Conservation (phyloP, 345 rosid species). For the Eucalyptus brandiana region DNA sequence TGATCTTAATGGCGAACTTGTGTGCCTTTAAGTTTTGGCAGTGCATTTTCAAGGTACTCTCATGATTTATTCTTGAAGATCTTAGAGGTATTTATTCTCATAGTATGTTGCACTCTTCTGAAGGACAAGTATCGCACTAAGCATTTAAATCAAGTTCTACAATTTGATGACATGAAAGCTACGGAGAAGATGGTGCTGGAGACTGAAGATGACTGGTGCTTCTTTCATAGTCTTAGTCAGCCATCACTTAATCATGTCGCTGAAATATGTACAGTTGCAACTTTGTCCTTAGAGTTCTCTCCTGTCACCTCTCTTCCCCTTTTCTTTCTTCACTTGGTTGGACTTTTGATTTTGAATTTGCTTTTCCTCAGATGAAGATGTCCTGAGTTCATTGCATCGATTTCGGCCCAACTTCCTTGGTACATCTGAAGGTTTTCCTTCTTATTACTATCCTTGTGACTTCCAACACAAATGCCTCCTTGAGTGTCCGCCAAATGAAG, state of each 20-base stretch:
- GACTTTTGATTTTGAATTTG: neutral
- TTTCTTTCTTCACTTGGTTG: neutral
- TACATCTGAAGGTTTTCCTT: conserved; percentile 35
- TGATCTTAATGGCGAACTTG: conserved; percentile 52
- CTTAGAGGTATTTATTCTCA: neutral
- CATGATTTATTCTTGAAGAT: neutral
- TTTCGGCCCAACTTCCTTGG: conserved; percentile 67
- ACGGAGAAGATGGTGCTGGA: conserved; percentile 11
- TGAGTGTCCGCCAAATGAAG: conserved; percentile 24
- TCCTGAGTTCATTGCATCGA: conserved; percentile 45
- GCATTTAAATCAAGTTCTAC: conserved; percentile 37
- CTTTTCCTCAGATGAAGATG: conserved; percentile 65
- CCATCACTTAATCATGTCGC: conserved; percentile 62
- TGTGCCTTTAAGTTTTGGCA: conserved; percentile 90
- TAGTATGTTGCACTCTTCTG: neutral
- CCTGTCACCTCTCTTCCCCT: neutral
- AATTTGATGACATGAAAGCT: conserved; percentile 19
- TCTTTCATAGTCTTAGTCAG: conserved; percentile 53
- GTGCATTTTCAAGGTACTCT: conserved; percentile 52
- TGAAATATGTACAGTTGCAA: conserved; percentile 51
- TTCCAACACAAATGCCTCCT: conserved; percentile 62
- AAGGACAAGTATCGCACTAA: conserved; percentile 76
- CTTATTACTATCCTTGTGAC: conserved; percentile 46
- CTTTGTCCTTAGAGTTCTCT: neutral
- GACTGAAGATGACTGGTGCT: conserved; percentile 90